phyloP scores from a whole-genome alignment of 73 alveolate species.

The Tetrahymena malaccensis region DNA sequence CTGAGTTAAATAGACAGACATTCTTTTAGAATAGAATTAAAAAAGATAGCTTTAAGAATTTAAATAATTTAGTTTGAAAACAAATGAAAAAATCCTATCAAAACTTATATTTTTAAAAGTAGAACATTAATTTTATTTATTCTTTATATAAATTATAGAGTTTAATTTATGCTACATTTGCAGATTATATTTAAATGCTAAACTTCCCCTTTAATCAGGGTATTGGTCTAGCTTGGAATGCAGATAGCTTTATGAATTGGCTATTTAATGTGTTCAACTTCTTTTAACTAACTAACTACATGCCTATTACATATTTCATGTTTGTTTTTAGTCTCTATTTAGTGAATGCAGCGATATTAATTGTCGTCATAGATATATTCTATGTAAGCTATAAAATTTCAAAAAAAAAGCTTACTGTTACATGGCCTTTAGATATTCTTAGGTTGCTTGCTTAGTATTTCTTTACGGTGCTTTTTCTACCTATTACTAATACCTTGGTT shows the following conservation, averaged over 20 bases:
- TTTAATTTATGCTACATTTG: neutral
- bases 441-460: neutral
- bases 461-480: neutral
- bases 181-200: neutral
- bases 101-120: neutral
- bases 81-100: too few relatives aligned
- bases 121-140: neutral
- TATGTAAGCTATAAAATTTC: neutral
- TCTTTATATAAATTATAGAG: neutral
- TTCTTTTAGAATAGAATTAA: too few relatives aligned
- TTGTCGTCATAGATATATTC: neutral
- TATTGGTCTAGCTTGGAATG: neutral
- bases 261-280: neutral
- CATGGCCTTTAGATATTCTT: neutral
- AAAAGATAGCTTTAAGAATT: too few relatives aligned
- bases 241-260: neutral
- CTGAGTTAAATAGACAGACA: too few relatives aligned
- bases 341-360: neutral
- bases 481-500: neutral
- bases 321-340: neutral
- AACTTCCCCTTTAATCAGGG: neutral
- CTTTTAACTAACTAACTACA: neutral
- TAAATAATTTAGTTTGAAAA: too few relatives aligned
- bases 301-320: neutral
- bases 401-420: neutral